These are phyloP conservation scores for Fomes fomentarius DNA, from an alignment of 1,284 basidiomycete genomes.

Conservation along the genomic window DNA sequence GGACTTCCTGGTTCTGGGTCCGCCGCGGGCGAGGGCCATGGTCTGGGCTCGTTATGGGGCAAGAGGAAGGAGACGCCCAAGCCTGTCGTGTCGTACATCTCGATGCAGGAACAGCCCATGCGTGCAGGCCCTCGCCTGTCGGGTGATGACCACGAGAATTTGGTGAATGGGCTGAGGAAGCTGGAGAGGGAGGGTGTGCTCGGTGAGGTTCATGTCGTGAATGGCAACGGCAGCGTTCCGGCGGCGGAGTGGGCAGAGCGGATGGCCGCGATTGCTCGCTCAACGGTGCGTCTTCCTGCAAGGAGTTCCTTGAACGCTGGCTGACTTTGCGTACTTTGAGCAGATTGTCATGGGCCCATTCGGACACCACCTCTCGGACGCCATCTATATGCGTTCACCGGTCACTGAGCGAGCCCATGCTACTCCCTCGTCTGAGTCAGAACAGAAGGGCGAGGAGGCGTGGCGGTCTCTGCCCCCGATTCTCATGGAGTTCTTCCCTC, in stretches of 20 bases:
- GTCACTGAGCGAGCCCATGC: conserved; percentile 1
- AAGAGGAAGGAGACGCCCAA: conserved; percentile 34
- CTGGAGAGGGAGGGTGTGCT: conserved; percentile 61
- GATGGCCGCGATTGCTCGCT: conserved; percentile 70
- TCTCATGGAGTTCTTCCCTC: conserved; percentile 82
- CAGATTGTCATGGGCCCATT: conserved; percentile 77
- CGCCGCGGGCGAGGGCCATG: conserved; percentile 1
- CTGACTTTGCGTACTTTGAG: neutral
- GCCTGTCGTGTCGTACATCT: conserved; percentile 75
- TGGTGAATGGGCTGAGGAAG: conserved; percentile 53
- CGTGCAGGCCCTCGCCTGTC: conserved; percentile 47
- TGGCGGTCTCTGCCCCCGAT: conserved; percentile 23
- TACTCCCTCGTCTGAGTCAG: conserved; percentile 16
- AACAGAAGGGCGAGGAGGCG: conserved; percentile 1
- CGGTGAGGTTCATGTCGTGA: conserved; percentile 68
- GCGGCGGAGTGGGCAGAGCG: conserved; percentile 54
- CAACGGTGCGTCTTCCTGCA: conserved; percentile 56
- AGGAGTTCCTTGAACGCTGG: conserved; percentile 1
- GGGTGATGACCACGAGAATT: conserved; percentile 51
- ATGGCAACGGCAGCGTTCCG: conserved; percentile 43
- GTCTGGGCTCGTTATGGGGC: conserved; percentile 29
- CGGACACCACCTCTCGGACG: conserved; percentile 73
- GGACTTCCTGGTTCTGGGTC: neutral
- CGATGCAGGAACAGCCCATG: conserved; percentile 58
- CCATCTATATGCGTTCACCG: conserved; percentile 70